phyloP scores from a whole-genome alignment of 2,329 filamentous ascomycete species.

The Incumbomyces delicatus region DNA sequence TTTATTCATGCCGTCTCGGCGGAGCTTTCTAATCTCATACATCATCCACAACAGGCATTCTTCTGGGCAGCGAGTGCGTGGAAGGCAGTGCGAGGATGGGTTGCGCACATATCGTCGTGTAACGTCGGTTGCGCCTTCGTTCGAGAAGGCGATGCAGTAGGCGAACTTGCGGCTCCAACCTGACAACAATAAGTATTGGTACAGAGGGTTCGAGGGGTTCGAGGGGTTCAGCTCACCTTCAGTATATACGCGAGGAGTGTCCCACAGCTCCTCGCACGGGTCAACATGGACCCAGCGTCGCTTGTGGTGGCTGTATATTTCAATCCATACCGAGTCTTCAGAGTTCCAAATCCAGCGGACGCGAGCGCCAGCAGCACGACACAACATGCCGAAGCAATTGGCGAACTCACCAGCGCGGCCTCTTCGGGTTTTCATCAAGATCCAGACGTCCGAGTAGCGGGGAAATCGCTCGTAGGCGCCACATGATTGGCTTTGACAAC shows the following conservation, averaged over 20 bases:
- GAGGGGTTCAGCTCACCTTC: conserved; percentile 49
- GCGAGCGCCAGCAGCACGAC: conserved; percentile 78
- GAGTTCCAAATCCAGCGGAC: conserved; percentile 98
- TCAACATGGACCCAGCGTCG: conserved; percentile 96
- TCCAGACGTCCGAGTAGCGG: conserved; percentile 90
- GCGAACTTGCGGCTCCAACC: conserved; percentile 94
- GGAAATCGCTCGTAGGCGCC: conserved; percentile 79
- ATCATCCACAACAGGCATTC: conserved; percentile 85
- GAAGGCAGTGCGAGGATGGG: conserved; percentile 50
- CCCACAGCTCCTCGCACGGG: conserved; percentile 88
- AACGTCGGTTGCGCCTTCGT: conserved; percentile 65
- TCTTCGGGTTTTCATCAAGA: conserved; percentile 72
- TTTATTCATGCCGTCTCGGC: conserved; percentile 75
- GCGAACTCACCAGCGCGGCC: conserved; percentile 93
- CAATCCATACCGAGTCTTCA: conserved; percentile 96
- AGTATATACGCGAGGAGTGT: conserved; percentile 82
- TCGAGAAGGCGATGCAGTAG: conserved; percentile 94
- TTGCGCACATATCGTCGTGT: conserved; percentile 54
- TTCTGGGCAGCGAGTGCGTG: conserved; percentile 72
- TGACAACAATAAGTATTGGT: conserved; percentile 21
- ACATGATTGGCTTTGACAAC: conserved; percentile 68
- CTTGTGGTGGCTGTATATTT: conserved; percentile 90
- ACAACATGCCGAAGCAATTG: conserved; percentile 98
- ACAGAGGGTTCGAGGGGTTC: conserved; percentile 2
- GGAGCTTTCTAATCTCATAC: conserved; percentile 78